Evolutionary conservation across 179 eudicot genomes (phyloP).

Genomic region (Patellifolia procumbens): DNA sequence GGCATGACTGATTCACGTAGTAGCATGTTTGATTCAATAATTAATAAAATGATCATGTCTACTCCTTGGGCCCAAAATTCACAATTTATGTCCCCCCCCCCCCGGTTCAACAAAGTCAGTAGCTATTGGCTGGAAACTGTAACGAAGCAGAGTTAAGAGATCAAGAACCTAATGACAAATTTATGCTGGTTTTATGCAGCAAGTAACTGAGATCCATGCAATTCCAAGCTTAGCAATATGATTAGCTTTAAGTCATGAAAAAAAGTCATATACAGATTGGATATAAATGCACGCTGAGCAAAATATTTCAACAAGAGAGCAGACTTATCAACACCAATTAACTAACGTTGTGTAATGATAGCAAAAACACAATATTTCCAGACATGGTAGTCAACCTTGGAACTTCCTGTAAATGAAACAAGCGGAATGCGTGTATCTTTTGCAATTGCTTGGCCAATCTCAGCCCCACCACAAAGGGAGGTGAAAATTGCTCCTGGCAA

Average conservation of each 20-base stretch:
- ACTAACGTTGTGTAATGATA: not conserved
- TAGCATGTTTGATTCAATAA: not conserved
- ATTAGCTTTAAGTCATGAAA: not conserved
- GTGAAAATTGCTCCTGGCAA: slow-evolving; percentile 94
- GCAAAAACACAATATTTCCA: not conserved
- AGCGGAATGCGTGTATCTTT: slow-evolving; percentile 82
- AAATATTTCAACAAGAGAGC: not conserved
- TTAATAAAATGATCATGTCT: not conserved
- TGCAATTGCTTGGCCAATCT: slow-evolving; percentile 92
- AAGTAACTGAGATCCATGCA: not conserved
- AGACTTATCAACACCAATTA: not conserved
- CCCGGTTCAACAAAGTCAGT: not conserved
- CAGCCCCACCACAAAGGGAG: slow-evolving; percentile 90
- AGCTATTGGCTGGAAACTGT: not conserved
- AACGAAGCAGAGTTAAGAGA: too few relatives aligned
- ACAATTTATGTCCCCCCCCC: not conserved
- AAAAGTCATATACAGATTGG: not conserved
- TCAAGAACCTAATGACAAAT: not conserved
- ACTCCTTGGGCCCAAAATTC: not conserved
- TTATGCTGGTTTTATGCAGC: not conserved
- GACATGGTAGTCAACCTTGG: slow-evolving; percentile 55
- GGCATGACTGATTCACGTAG: too few relatives aligned
- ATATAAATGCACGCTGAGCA: not conserved
- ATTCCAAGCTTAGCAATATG: not conserved
- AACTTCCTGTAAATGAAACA: slow-evolving; percentile 97